Evolutionary conservation across 805 yeast species (phyloP).

Genomic region (Diddensiella transvaalensis): DNA sequence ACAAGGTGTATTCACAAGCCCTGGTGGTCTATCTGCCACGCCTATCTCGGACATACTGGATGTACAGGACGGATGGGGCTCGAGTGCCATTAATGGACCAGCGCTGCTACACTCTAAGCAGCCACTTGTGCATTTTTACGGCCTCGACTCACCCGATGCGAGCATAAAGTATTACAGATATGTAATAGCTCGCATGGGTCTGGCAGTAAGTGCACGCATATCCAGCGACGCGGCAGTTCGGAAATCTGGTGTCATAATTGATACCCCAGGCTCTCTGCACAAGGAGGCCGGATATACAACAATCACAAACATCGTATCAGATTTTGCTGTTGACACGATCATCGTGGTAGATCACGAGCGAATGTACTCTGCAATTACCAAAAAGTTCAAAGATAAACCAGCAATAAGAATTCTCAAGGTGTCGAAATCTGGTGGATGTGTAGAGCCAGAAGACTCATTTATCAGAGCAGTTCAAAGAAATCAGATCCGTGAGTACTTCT

Average conservation of each 20-base stretch:
- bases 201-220: conserved; percentile 44
- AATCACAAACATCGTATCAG: conserved; percentile 55
- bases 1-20: conserved; percentile 66
- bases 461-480: conserved; percentile 69
- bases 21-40: conserved; percentile 82
- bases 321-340: conserved; percentile 56
- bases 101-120: conserved; percentile 65
- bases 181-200: conserved; percentile 47
- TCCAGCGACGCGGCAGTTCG: conserved; percentile 44
- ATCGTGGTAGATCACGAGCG: conserved; percentile 78
- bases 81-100: conserved; percentile 58
- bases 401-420: conserved; percentile 52
- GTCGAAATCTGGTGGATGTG: conserved; percentile 71
- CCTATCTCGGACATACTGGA: conserved; percentile 79
- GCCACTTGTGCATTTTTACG: conserved; percentile 80
- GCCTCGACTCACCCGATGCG: conserved; percentile 56
- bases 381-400: conserved; percentile 33
- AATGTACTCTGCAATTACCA: conserved; percentile 57
- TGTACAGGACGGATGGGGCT: conserved; percentile 67
- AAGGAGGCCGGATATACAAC: conserved; percentile 35
- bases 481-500: conserved; percentile 81
- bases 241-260: conserved; percentile 62
- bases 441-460: conserved; percentile 66
- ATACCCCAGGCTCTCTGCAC: conserved; percentile 54
- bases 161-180: conserved; percentile 56